A percentile compares a stretch with the other conserved stretches of the same genome.
Evolutionary conservation across 495 filamentous ascomycete genomes (phyloP).

Genomic region (Penicillium paradoxum): DNA sequence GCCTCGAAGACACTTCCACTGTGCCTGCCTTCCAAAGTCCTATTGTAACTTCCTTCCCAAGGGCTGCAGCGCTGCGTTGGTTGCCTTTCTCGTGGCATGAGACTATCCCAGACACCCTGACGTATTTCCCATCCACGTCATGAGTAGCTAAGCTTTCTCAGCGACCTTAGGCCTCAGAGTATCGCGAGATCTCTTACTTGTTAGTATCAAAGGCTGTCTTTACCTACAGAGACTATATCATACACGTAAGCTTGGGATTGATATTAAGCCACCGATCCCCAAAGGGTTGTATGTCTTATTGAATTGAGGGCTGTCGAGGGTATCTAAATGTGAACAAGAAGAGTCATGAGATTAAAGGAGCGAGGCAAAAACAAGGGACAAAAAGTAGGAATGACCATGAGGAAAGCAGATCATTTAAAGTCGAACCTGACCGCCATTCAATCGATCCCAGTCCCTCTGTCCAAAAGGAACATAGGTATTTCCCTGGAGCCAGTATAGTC

Average conservation of each 20-base stretch:
- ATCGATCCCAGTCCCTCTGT: conserved; percentile 58
- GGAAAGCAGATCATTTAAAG: conserved; percentile 38
- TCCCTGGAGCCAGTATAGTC: conserved; percentile 63
- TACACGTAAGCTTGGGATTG: too few relatives aligned
- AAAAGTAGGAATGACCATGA: not conserved
- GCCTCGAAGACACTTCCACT: not conserved
- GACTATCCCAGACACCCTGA: not conserved
- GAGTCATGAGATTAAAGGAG: not conserved
- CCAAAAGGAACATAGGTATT: conserved; percentile 65
- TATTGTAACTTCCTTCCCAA: too few relatives aligned
- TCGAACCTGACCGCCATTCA: conserved; percentile 65
- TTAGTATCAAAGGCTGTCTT: too few relatives aligned
- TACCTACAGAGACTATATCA: too few relatives aligned
- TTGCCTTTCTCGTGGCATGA: too few relatives aligned
- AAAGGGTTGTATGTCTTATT: not conserved
- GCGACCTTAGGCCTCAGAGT: too few relatives aligned
- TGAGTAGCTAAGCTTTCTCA: not conserved
- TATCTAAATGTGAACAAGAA: not conserved
- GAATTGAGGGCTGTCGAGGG: conserved; percentile 1
- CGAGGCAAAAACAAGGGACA: not conserved
- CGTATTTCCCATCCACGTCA: not conserved
- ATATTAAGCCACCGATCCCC: not conserved
- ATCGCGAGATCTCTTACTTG: too few relatives aligned
- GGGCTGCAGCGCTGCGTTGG: too few relatives aligned
- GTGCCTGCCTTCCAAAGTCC: too few relatives aligned